phyloP scores from a whole-genome alignment of 2,329 filamentous ascomycete genomes.

The Sarocladium strictum region DNA sequence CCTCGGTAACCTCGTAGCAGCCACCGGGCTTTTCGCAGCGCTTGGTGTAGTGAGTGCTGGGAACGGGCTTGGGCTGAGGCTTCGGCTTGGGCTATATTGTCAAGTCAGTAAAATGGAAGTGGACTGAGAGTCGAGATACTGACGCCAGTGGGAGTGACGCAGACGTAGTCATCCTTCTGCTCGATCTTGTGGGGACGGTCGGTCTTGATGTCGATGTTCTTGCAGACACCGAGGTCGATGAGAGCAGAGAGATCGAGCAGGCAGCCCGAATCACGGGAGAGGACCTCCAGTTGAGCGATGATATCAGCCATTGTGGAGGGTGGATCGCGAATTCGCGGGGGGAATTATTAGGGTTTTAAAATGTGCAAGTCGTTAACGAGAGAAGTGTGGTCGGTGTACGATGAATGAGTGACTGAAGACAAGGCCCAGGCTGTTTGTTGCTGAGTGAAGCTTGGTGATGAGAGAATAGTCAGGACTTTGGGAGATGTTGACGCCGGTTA shows the following conservation, averaged over 20 bases:
- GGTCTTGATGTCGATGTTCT: slow-evolving; percentile 16
- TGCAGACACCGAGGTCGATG: slow-evolving; percentile 16
- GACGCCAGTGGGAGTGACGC: slow-evolving; percentile 14
- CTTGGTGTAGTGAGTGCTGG: slow-evolving; percentile 10
- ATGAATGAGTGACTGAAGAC: slow-evolving; percentile 11
- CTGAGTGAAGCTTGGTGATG: slow-evolving; percentile 10
- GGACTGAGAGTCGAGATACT: neutral
- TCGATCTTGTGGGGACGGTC: slow-evolving; percentile 14
- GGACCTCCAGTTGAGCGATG: slow-evolving; percentile 16
- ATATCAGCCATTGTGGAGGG: slow-evolving; percentile 16
- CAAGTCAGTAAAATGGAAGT: neutral
- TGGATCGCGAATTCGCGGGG: neutral
- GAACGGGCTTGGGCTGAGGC: slow-evolving; percentile 2
- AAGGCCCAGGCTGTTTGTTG: slow-evolving; percentile 6
- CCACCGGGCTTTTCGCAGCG: slow-evolving; percentile 4
- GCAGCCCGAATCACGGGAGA: slow-evolving; percentile 16
- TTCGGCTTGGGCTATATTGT: slow-evolving; percentile 1
- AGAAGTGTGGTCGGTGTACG: slow-evolving; percentile 9
- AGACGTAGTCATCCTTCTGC: slow-evolving; percentile 16
- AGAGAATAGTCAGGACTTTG: slow-evolving; percentile 5
- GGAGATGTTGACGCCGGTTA: neutral
- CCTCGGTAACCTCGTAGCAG: slow-evolving; percentile 15
- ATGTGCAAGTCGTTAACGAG: slow-evolving; percentile 11
- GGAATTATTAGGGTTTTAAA: slow-evolving; percentile 6
- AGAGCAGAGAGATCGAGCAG: slow-evolving; percentile 17